Evolutionary conservation across 2,329 filamentous ascomycete genomes (phyloP).

Genomic region (Drechslerella dactyloides): DNA sequence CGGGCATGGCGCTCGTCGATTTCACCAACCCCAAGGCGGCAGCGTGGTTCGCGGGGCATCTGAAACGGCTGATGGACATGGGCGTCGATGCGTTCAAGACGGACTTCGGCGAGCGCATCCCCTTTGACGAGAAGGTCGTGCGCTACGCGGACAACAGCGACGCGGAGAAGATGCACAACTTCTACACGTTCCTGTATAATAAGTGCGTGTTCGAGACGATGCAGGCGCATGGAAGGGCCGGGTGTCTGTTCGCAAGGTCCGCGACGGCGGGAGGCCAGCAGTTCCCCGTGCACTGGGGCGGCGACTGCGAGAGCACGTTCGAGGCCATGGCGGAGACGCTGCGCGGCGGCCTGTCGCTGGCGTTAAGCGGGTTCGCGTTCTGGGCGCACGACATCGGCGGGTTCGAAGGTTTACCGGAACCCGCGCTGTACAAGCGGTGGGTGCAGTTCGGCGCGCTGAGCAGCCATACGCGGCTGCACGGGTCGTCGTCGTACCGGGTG

Average conservation of each 20-base stretch:
- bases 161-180: constrained; percentile 75
- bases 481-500: constrained; percentile 73
- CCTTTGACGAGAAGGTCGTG: constrained; percentile 65
- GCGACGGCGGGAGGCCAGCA: constrained; percentile 72
- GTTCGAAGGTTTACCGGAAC: constrained; percentile 71
- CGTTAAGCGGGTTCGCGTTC: constrained; percentile 70
- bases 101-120: constrained; percentile 76
- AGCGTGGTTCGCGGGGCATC: constrained; percentile 69
- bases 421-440: constrained; percentile 78
- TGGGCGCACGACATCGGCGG: constrained; percentile 76
- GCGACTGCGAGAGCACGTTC: constrained; percentile 75
- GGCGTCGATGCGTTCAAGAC: constrained; percentile 77
- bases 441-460: constrained; percentile 76
- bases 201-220: constrained; percentile 72
- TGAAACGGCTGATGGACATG: constrained; percentile 70
- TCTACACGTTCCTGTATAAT: constrained; percentile 77
- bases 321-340: constrained; percentile 75
- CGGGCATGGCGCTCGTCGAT: constrained; percentile 75
- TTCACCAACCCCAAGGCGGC: constrained; percentile 75
- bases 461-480: constrained; percentile 73
- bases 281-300: constrained; percentile 75
- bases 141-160: constrained; percentile 69
- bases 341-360: constrained; percentile 69
- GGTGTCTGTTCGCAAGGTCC: constrained; percentile 72
- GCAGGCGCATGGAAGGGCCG: constrained; percentile 63